Base-by-base conservation (phyloP, 805 yeast genomes). In the Monosporozyma aerobia region DNA sequence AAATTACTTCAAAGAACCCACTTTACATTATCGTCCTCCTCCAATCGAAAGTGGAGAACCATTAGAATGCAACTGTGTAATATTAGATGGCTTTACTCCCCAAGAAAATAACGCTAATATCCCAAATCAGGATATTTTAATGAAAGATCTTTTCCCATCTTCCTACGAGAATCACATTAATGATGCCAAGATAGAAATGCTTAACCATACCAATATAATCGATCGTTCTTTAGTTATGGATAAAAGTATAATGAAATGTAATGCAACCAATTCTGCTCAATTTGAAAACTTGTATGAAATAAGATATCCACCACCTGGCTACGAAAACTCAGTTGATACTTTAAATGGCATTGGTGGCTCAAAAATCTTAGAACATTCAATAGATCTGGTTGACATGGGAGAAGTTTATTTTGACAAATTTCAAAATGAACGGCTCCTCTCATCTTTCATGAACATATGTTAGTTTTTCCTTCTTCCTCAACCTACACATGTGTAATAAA, bases 1-100 rank as follows among this genome's bases (percentile, higher is more conserved):
- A 19, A 35, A 47, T 19, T 51, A 49, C 33, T 49, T 49, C 19
- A 30, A 44, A 7, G 51, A 49, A n/a, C 43, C 51, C 10, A 16
- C 47, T 10, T 11, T 45, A 16, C n/a, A 9, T 8, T 39, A 39
- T 39, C 11, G 43, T 4, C 43, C 13, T 9, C 43, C 25, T 22
- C 43, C 43, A 16, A 19, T 19, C 19, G 43, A 39, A 39, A 7
- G 9, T 4, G 43, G 43, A 39, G 25, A 11, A 7, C 43, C 43
- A 16, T 16, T 39, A 9, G 43, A 39, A 19, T 8, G 25, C 5
- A 19, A 39, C 8, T 19, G 25, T 19, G 19, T 13, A 19, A 39
- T 39, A 7, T 19, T 39, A 11, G 25, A 39, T 7, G 25, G 14
- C 10, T 9, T 16, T 39, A 39, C 16, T 13, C 10, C 11, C 8